Evolutionary conservation across 2,329 filamentous ascomycete species (phyloP).

Genomic region (Pyrenophora graminea): DNA sequence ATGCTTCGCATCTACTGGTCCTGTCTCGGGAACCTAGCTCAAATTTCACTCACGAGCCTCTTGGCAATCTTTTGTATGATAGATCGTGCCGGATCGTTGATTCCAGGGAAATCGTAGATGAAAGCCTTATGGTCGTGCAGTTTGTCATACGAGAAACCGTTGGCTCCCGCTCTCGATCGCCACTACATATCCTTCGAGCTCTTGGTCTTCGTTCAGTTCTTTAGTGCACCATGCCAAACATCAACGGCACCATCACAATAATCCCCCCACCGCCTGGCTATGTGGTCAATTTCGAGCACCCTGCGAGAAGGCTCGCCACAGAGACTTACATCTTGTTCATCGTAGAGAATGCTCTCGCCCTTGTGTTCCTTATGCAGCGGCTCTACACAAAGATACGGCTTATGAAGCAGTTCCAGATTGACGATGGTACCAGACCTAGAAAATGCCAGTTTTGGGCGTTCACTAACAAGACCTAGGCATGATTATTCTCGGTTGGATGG

Average conservation of each 20-base stretch:
- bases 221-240: slow-evolving; percentile 14
- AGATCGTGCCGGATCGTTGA: not conserved
- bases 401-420: slow-evolving; percentile 27
- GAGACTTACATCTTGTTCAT: slow-evolving; percentile 26
- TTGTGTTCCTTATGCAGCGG: slow-evolving; percentile 31
- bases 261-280: slow-evolving; percentile 34
- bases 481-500: slow-evolving; percentile 14
- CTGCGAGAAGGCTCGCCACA: slow-evolving; percentile 19
- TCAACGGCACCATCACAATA: slow-evolving; percentile 15
- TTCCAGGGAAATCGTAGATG: not conserved
- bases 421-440: slow-evolving; percentile 28
- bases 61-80: not conserved
- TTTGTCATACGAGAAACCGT: not conserved
- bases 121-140: not conserved
- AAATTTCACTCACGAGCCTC: slow-evolving; percentile 5
- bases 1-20: not conserved
- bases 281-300: slow-evolving; percentile 35
- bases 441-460: not conserved
- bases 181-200: not conserved
- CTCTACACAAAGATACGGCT: slow-evolving; percentile 34
- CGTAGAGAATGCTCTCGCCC: slow-evolving; percentile 23
- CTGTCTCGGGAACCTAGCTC: slow-evolving; percentile 3
- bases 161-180: not conserved
- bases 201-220: not conserved
- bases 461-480: slow-evolving; percentile 7